These are phyloP conservation scores for Leccinellum luteum DNA, from an alignment of 768 basidiomycete genomes.

Conservation along the genomic window DNA sequence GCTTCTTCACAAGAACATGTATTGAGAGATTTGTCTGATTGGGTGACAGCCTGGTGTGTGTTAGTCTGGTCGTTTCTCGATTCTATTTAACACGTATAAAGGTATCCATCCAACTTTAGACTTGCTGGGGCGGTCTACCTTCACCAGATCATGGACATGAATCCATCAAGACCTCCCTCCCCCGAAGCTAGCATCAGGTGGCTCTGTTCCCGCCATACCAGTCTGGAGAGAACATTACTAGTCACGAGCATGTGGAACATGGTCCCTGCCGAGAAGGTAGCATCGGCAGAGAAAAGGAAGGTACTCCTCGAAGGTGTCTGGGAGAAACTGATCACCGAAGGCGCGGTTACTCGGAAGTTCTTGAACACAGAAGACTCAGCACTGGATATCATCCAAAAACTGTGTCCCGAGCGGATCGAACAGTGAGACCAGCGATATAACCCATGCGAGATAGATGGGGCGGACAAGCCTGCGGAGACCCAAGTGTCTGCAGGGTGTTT, in stretches of 20 bases:
- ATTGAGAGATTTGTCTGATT: neutral
- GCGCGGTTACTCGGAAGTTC: neutral
- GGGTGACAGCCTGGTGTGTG: neutral
- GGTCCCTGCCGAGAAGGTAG: neutral
- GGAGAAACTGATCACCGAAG: neutral
- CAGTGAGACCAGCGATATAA: neutral
- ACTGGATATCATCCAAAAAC: neutral
- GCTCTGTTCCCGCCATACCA: neutral
- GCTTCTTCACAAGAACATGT: neutral
- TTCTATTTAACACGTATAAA: neutral
- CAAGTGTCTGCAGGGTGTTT: no score
- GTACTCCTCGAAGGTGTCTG: neutral
- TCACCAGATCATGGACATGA: neutral
- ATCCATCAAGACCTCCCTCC: neutral
- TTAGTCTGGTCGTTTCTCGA: neutral
- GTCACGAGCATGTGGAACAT: neutral
- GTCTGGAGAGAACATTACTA: neutral
- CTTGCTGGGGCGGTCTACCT: neutral
- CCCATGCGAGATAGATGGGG: neutral
- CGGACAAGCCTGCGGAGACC: neutral
- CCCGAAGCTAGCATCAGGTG: neutral
- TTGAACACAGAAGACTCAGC: neutral
- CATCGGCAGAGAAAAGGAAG: neutral
- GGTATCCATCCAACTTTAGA: neutral
- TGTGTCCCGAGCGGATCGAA: neutral